Evolutionary conservation across 2,329 filamentous ascomycete genomes (phyloP).

Genomic region (Diaporthe sp.): DNA sequence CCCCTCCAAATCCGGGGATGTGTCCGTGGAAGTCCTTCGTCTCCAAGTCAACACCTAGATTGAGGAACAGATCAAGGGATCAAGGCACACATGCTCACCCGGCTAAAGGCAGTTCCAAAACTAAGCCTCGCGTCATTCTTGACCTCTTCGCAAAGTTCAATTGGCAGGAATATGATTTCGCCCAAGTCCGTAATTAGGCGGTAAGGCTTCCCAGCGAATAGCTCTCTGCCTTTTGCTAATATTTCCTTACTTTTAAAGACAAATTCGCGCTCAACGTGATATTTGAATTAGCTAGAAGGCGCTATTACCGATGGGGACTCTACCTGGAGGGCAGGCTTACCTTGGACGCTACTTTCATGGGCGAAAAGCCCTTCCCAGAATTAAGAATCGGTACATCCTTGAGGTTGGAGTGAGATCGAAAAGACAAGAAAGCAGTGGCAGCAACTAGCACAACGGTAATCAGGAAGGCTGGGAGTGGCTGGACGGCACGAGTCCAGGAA

Average conservation of each 20-base stretch:
- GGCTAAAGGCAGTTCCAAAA: not conserved
- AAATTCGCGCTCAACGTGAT: not conserved
- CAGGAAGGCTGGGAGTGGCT: not conserved
- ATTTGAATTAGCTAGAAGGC: not conserved
- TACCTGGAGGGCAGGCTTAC: not conserved
- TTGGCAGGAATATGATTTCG: not conserved
- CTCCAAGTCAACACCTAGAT: not conserved
- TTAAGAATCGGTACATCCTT: not conserved
- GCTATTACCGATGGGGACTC: not conserved
- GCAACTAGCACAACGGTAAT: not conserved
- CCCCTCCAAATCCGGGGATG: not conserved
- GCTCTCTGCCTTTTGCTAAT: not conserved
- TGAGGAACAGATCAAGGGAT: not conserved
- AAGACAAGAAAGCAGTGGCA: not conserved
- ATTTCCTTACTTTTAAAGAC: not conserved
- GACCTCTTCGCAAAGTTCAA: not conserved
- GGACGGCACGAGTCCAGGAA: not conserved
- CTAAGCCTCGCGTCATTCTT: constrained; percentile 1
- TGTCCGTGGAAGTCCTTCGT: not conserved
- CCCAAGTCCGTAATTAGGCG: not conserved
- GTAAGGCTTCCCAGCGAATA: constrained; percentile 5
- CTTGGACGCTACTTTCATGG: not conserved
- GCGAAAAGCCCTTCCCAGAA: not conserved
- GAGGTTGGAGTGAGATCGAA: not conserved
- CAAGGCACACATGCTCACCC: not conserved